phyloP scores from a whole-genome alignment of 192 early-diverging fungal genomes.

The Backusella sp. region DNA sequence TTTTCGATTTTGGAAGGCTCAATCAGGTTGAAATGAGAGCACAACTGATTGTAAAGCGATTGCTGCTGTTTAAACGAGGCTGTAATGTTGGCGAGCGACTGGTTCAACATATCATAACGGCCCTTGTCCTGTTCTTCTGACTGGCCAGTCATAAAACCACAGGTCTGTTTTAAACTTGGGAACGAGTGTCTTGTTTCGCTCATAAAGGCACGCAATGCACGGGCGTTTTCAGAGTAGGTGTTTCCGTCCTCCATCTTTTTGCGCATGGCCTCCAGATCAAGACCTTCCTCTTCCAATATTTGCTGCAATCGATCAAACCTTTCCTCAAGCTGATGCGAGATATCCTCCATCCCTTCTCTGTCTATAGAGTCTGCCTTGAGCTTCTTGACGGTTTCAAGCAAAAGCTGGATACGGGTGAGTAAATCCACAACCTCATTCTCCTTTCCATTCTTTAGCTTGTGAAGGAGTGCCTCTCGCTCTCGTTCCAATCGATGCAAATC shows the following conservation, averaged over 20 bases:
- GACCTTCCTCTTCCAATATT: constrained; percentile 11
- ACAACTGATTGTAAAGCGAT: constrained; percentile 1
- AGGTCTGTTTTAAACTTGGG: constrained; percentile 25
- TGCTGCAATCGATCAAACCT: constrained; percentile 19
- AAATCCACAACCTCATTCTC: constrained; percentile 19
- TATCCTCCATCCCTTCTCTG: not conserved
- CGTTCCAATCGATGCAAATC: constrained; percentile 18
- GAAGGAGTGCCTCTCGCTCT: not conserved
- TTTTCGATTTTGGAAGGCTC: constrained; percentile 19
- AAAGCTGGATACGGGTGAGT: constrained; percentile 12
- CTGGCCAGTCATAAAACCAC: constrained; percentile 33
- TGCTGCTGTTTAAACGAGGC: not conserved
- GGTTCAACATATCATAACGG: constrained; percentile 11
- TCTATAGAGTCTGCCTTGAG: constrained; percentile 2
- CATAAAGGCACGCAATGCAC: constrained; percentile 1
- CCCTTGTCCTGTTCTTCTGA: constrained; percentile 27
- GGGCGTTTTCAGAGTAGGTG: constrained; percentile 5
- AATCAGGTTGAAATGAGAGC: constrained; percentile 13
- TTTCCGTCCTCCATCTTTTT: constrained; percentile 25
- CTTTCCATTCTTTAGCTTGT: constrained; percentile 2
- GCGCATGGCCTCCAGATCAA: constrained; percentile 10
- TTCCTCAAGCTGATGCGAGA: constrained; percentile 10
- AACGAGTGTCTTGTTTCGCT: constrained; percentile 11
- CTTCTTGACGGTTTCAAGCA: constrained; percentile 15
- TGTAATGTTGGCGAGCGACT: not conserved